Base-by-base conservation (phyloP, 2,329 filamentous ascomycete genomes). In the Fusarium zealandicum region DNA sequence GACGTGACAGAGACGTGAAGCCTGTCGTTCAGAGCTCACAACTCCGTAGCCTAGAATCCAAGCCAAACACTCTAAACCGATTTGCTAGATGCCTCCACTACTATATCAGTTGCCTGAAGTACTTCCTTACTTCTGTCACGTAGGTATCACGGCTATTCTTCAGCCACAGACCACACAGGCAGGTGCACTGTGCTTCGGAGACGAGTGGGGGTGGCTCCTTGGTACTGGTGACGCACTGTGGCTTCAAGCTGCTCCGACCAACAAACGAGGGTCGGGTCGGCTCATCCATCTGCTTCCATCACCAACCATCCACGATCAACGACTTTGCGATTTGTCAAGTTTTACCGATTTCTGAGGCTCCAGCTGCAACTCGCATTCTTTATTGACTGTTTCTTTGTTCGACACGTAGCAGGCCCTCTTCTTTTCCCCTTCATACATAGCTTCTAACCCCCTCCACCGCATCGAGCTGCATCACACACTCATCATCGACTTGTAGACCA, bases 401-500 rank as follows among this genome's bases (percentile, higher is more conserved):
- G 25, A 32, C 37, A 57, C 36, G 60, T 50, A 56, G 51, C 55
- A 48, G 25, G 59, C 27, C 54, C 27, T 59, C 48, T 42, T 39
- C 40, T 42, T 52, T 45, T 38, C 45, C 31, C 27, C 45, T 46
- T 27, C 49, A 47, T 44, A 25, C 49, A 47, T 44, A 25, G 7
- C 22, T 25, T 8, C 22, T 25, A 25, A 25, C 3, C 51, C 32
- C 44, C 39, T 55, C 59, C 52, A 52, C 53, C 50, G 31, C 38
- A 39, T 31, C 37, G 41, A 48, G 44, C 32, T 38, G 36, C 58
- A 44, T 60, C 47, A 54, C 44, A 39, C 49, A 41, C 33, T 35
- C 46, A 45, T 47, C 66, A 28, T 67, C 93, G 38, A 41, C 37
- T 5, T 33, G 35, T 31, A 28, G 27, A 18, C 36, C 16, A 51